Percentiles rank a stretch among this genome's conserved stretches.
Evolutionary conservation across 345 rosid species (phyloP).

Genomic region (Rhizophora apiculata): DNA sequence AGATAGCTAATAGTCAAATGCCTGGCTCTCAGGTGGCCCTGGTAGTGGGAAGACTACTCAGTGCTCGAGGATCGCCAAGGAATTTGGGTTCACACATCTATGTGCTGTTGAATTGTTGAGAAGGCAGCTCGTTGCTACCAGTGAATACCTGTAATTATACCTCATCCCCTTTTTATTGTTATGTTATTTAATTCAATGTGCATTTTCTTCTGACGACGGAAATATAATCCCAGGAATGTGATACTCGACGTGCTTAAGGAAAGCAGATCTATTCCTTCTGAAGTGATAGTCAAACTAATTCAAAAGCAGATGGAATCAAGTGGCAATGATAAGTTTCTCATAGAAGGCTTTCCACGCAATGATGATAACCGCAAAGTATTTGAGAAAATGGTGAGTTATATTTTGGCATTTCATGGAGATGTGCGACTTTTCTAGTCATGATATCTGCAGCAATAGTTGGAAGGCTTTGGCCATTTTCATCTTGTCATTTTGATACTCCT

Average conservation of each 20-base stretch:
- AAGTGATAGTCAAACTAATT: not conserved
- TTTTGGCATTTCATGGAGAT: no score
- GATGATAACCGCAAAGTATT: not conserved
- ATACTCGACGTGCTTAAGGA: not conserved
- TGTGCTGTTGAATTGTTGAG: not conserved
- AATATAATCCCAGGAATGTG: not conserved
- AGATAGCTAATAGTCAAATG: not conserved
- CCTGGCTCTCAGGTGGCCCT: not conserved
- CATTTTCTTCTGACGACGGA: not conserved
- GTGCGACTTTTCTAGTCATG: no score
- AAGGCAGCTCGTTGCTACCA: not conserved
- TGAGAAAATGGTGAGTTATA: not conserved
- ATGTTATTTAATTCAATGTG: not conserved
- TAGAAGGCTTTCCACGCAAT: not conserved
- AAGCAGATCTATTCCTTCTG: not conserved
- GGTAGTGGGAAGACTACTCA: not conserved
- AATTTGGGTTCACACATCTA: not conserved
- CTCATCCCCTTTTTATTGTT: not conserved
- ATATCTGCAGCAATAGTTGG: no score
- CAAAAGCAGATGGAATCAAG: slow-evolving; percentile 1
- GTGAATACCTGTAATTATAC: not conserved
- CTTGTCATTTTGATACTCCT: no score
- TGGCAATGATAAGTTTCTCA: slow-evolving; percentile 2
- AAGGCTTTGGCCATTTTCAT: no score
- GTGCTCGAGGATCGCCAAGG: not conserved